Conservation (phyloP, 345 rosid species). For the Aquilaria malaccensis region DNA sequence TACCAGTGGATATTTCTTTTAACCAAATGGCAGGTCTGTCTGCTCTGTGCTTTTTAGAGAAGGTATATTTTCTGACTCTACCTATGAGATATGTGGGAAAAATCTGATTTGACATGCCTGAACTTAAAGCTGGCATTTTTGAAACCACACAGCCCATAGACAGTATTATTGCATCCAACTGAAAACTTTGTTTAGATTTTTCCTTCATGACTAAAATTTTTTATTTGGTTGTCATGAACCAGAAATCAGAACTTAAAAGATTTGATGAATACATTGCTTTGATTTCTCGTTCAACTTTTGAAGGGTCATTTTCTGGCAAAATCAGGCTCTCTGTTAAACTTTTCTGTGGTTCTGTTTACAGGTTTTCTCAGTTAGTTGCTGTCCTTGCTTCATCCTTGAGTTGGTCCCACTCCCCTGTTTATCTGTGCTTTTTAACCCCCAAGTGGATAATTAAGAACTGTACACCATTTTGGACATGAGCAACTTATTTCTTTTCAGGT, state of each 20-base stretch:
- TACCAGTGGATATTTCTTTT: slow-evolving; percentile 78
- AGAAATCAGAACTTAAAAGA: no score
- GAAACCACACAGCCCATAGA: no score
- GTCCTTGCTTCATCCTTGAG: not conserved
- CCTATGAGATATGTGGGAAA: not conserved
- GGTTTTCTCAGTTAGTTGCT: not conserved
- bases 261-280: no score
- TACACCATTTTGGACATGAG: no score
- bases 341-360: not conserved
- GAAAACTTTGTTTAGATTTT: no score
- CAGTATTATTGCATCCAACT: no score
- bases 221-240: no score
- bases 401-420: not conserved
- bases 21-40: slow-evolving; percentile 70
- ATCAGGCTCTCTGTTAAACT: not conserved
- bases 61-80: slow-evolving; percentile 39
- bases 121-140: not conserved
- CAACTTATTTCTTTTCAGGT: slow-evolving; percentile 33
- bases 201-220: no score
- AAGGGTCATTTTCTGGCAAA: no score
- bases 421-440: not conserved
- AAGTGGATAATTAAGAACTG: no score
- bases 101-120: not conserved
- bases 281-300: no score
- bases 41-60: slow-evolving; percentile 71